Conservation (phyloP, 1,284 basidiomycete genomes). For the Boletellus deceptivus region DNA sequence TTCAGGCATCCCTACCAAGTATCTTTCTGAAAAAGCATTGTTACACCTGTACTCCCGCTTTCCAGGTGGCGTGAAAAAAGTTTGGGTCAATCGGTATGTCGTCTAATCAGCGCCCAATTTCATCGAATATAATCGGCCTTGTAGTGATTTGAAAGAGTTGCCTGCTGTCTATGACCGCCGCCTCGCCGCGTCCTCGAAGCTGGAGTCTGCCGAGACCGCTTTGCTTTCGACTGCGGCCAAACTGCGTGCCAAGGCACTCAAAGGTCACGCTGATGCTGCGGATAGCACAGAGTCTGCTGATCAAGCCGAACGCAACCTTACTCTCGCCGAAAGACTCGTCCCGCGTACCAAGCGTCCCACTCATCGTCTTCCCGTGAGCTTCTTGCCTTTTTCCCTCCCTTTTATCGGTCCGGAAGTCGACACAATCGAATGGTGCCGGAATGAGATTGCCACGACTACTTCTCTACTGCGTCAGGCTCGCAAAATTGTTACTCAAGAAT, state of each 20-base stretch:
- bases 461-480: conserved; percentile 51
- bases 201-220: conserved; percentile 83
- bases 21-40: conserved; percentile 68
- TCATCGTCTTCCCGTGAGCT: conserved; percentile 64
- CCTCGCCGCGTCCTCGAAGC: conserved; percentile 67
- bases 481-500: conserved; percentile 30
- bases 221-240: conserved; percentile 78
- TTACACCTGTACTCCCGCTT: conserved; percentile 67
- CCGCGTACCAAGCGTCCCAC: conserved; percentile 74
- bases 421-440: conserved; percentile 86
- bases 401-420: conserved; percentile 85
- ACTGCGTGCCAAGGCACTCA: conserved; percentile 48
- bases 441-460: conserved; percentile 60
- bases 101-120: not conserved
- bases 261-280: conserved; percentile 32
- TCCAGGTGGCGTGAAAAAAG: conserved; percentile 81
- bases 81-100: conserved; percentile 82
- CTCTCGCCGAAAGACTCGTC: conserved; percentile 57
- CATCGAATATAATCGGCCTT: not conserved
- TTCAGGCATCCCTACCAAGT: conserved; percentile 83
- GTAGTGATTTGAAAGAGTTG: conserved; percentile 73
- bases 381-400: conserved; percentile 59
- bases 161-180: conserved; percentile 83
- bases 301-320: conserved; percentile 44
- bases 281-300: conserved; percentile 20